A percentile compares a stretch with the other conserved stretches of the same genome.
Evolutionary conservation across 805 yeast species (phyloP).

Genomic region (Blastobotrys peoriensis): DNA sequence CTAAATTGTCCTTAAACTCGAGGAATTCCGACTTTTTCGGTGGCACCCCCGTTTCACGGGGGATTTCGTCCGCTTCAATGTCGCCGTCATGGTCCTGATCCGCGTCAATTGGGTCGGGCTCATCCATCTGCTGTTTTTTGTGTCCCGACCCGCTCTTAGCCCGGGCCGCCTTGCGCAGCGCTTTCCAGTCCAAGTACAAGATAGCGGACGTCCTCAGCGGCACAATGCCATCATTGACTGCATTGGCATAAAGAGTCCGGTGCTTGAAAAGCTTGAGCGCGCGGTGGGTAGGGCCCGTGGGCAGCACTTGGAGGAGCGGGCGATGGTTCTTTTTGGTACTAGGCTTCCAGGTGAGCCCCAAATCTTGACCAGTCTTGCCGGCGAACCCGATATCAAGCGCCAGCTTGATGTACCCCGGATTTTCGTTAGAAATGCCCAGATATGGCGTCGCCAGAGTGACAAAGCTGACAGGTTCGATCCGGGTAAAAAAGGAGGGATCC

Average conservation of each 20-base stretch:
- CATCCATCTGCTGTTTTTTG: slow-evolving; percentile 2
- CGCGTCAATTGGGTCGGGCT: slow-evolving; percentile 1
- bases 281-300: slow-evolving; percentile 65
- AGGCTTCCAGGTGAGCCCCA: slow-evolving; percentile 52
- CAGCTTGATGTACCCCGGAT: slow-evolving; percentile 76
- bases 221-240: slow-evolving; percentile 90
- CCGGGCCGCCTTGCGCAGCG: slow-evolving; percentile 47
- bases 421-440: slow-evolving; percentile 81
- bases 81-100: slow-evolving; percentile 1
- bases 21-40: neutral
- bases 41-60: slow-evolving; percentile 8
- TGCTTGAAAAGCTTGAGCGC: slow-evolving; percentile 57
- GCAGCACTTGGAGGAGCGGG: slow-evolving; percentile 70
- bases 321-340: slow-evolving; percentile 28
- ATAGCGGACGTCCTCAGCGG: slow-evolving; percentile 88
- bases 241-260: slow-evolving; percentile 84
- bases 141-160: slow-evolving; percentile 23
- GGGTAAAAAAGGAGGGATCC: slow-evolving; percentile 62
- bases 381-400: slow-evolving; percentile 83
- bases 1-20: neutral
- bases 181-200: slow-evolving; percentile 79
- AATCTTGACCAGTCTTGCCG: slow-evolving; percentile 90
- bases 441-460: slow-evolving; percentile 83
- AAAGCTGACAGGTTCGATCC: slow-evolving; percentile 66
- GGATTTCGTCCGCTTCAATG: slow-evolving; percentile 11